Evolutionary conservation across 2,329 filamentous ascomycete genomes (phyloP).

Genomic region (Neofusicoccum kwambonambiense): DNA sequence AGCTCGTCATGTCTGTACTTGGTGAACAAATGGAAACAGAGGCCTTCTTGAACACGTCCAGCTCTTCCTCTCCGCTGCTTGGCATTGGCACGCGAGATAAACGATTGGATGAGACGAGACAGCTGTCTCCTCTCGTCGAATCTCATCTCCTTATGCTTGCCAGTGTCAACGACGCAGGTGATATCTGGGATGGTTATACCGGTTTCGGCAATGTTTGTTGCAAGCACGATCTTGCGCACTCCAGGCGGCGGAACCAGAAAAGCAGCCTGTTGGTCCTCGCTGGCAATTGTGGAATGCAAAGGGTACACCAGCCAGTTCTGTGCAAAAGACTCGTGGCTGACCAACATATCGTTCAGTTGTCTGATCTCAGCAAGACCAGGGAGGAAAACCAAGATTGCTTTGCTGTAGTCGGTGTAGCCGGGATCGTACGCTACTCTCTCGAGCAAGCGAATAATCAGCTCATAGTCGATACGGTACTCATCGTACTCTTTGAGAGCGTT

Average conservation of each 20-base stretch:
- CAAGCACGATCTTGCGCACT: constrained; percentile 86
- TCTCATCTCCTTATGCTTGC: constrained; percentile 95
- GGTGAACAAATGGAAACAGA: constrained; percentile 96
- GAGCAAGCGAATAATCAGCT: constrained; percentile 78
- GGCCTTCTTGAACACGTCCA: constrained; percentile 88
- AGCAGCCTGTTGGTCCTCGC: constrained; percentile 91
- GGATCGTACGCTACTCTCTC: constrained; percentile 70
- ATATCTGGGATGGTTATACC: constrained; percentile 98
- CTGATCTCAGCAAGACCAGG: constrained; percentile 93
- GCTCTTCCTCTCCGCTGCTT: constrained; percentile 93
- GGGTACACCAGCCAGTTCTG: constrained; percentile 82
- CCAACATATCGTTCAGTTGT: constrained; percentile 79
- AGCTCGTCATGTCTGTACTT: constrained; percentile 79
- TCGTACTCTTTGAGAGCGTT: constrained; percentile 75
- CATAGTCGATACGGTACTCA: constrained; percentile 88
- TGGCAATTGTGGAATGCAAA: constrained; percentile 91
- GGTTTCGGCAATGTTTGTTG: constrained; percentile 97
- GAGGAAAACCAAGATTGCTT: constrained; percentile 89
- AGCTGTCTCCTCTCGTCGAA: constrained; percentile 92
- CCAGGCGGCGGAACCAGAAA: constrained; percentile 83
- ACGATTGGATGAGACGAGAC: constrained; percentile 86
- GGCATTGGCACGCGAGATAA: constrained; percentile 92
- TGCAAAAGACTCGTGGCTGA: constrained; percentile 72
- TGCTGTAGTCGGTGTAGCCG: constrained; percentile 70
- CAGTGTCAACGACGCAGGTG: constrained; percentile 93